Evolutionary conservation across 106 monocot species (phyloP).

Genomic region (Dioscorea alata): DNA sequence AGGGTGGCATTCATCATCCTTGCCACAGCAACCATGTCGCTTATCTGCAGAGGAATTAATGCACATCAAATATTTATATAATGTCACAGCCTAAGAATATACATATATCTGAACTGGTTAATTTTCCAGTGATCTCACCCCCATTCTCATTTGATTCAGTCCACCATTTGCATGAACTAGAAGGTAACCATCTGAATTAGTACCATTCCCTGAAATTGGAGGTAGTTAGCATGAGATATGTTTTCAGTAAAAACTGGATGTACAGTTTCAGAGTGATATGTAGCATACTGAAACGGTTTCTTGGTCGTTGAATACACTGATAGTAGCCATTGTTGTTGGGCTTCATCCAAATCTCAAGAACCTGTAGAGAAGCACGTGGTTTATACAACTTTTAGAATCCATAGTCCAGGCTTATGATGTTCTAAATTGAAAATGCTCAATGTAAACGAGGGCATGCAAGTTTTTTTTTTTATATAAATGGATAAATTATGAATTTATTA

Average conservation of each 20-base stretch:
- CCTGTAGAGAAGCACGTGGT: slow-evolving; percentile 9
- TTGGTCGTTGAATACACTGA: neutral
- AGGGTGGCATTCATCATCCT: slow-evolving; percentile 67
- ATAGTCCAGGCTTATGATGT: too few relatives aligned
- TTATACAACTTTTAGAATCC: too few relatives aligned
- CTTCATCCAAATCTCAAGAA: slow-evolving; percentile 42
- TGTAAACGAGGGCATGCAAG: neutral
- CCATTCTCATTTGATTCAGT: slow-evolving; percentile 88
- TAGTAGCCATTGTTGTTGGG: slow-evolving; percentile 23
- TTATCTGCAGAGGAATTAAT: slow-evolving; percentile 31
- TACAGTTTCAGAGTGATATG: neutral
- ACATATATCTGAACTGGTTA: too few relatives aligned
- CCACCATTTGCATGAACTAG: slow-evolving; percentile 81
- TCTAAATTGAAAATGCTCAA: neutral
- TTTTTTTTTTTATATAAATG: neutral
- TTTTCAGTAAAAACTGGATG: neutral
- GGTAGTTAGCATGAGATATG: neutral
- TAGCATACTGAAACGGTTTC: slow-evolving; percentile 31
- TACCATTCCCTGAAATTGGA: slow-evolving; percentile 12
- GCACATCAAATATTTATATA: neutral
- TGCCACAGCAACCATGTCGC: slow-evolving; percentile 70
- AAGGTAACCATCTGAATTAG: slow-evolving; percentile 49
- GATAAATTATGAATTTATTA: neutral
- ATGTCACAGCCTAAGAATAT: too few relatives aligned
- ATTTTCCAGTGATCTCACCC: slow-evolving; percentile 24